Conservation (phyloP, 1,284 basidiomycete genomes). For the Laetiporus sulphureus region DNA sequence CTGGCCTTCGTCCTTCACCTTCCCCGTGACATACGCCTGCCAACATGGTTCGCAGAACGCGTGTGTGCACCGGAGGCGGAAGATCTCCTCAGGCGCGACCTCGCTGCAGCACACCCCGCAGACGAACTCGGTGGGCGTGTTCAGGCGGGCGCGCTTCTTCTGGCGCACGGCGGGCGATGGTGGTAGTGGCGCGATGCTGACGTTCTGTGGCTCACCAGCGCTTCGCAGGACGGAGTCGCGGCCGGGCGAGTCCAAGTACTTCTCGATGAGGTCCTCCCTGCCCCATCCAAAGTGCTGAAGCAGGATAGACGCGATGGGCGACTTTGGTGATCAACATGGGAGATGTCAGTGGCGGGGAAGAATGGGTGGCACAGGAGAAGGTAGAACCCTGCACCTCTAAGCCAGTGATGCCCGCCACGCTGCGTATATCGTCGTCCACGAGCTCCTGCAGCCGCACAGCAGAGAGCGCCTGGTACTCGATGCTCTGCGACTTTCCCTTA, state of each 20-base stretch:
- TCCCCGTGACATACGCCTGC: conserved; percentile 46
- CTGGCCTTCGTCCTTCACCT: conserved; percentile 56
- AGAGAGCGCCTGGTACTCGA: conserved; percentile 31
- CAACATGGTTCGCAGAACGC: conserved; percentile 57
- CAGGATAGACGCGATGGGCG: conserved; percentile 48
- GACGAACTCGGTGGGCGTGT: conserved; percentile 30
- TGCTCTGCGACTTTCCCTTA: conserved; percentile 18
- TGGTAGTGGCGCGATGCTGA: neutral
- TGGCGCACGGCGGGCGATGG: conserved; percentile 14
- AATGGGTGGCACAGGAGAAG: conserved; percentile 2
- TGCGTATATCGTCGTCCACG: conserved; percentile 37
- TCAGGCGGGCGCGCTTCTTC: conserved; percentile 23
- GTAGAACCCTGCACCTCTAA: conserved; percentile 35
- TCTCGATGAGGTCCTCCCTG: conserved; percentile 51
- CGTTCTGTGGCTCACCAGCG: conserved; percentile 24
- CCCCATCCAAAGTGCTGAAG: conserved; percentile 63
- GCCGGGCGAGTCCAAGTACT: conserved; percentile 46
- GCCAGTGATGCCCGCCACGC: conserved; percentile 42
- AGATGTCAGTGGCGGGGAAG: conserved; percentile 5
- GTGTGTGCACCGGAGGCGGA: conserved; percentile 41
- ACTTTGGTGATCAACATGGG: conserved; percentile 17
- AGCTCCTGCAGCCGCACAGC: conserved; percentile 36
- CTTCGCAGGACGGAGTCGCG: conserved; percentile 33
- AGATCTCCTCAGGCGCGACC: conserved; percentile 28
- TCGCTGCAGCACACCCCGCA: conserved; percentile 55